Percentiles rank a stretch among this genome's conserved stretches.
Evolutionary conservation across 495 filamentous ascomycete genomes (phyloP).

Genomic region (Penicillium steckii): DNA sequence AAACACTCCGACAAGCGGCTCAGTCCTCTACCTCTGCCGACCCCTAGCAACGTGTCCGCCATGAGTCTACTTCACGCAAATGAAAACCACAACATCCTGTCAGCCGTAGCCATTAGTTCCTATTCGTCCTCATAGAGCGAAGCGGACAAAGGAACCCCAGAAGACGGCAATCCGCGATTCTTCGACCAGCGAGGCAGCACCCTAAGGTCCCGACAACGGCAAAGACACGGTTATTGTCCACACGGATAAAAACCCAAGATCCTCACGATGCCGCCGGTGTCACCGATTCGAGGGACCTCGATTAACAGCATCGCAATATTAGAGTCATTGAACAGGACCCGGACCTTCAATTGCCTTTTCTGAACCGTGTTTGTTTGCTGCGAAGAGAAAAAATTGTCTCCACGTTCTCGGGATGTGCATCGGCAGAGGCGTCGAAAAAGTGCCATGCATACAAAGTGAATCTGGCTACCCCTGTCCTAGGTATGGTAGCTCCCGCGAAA

Average conservation of each 20-base stretch:
- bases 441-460: no score
- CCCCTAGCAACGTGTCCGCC: not conserved
- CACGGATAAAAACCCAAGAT: slow-evolving; percentile 19
- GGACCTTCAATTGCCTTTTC: slow-evolving; percentile 11
- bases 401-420: not conserved
- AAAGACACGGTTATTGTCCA: slow-evolving; percentile 18
- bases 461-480: no score
- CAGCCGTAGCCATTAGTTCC: slow-evolving; percentile 50
- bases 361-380: not conserved
- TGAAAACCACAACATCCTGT: slow-evolving; percentile 21
- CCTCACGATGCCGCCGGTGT: no score
- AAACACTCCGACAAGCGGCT: no score
- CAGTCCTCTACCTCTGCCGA: not conserved
- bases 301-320: not conserved
- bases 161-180: slow-evolving; percentile 27
- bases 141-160: slow-evolving; percentile 48
- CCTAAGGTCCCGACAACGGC: not conserved
- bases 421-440: no score
- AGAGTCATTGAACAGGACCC: slow-evolving; percentile 1
- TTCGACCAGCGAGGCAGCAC: not conserved
- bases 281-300: not conserved
- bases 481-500: not conserved
- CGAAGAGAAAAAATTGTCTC: not conserved
- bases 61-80: no score
- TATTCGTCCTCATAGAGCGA: slow-evolving; percentile 42